Evolutionary conservation across 2,329 filamentous ascomycete genomes (phyloP), one percentile per base, ranked within the genome.

Genomic region (Aureobasidium melanogenum): DNA sequence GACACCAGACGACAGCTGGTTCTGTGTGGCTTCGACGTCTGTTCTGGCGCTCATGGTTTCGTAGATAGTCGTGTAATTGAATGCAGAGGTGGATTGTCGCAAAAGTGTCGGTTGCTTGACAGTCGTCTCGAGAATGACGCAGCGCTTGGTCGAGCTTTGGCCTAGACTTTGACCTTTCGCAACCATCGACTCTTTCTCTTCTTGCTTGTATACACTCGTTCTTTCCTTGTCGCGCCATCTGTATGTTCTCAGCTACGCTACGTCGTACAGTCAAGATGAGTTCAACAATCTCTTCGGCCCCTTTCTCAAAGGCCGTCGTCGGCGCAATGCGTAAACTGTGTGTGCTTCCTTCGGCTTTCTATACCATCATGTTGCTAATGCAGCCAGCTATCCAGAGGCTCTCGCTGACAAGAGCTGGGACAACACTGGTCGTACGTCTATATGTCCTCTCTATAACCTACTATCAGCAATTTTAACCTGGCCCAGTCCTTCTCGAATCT

Each of bases 381-480:
- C 57, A 14, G 24, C 62, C 65, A 94, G 91, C 63, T 99, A 96
- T 72, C 94, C 94, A 0, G 90, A 95, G 71, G 85, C 85, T 63
- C 80, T 97, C 44, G 94, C 94, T 10, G 94, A 97, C 71, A 87
- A 87, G 67, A 86, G 88, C 66, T 99, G 92, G 82, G 94, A 99
- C 73, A 99, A 99, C 71, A 96, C 95, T n/a, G 94, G 94, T 60
- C 73, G 83, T 84, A 72, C 68, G 79, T 63, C 15, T 30, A 26
- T 28, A 19, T n/a, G 28, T 36, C 15, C 24, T 48, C 17, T 17
- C 26, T 46, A 39, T 36, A 34, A 61, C 5, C 65, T 28, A 32
- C n/a, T 6, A 22, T 28, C 44, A 57, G n/a, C 36, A 15, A 15
- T 1, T n/a, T 62, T 65, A 41, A 65, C 63, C 41, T n/a, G 12